Evolutionary conservation across 345 rosid genomes (phyloP), one percentile per base, ranked within the genome.

Genomic region (Balakata baccata): DNA sequence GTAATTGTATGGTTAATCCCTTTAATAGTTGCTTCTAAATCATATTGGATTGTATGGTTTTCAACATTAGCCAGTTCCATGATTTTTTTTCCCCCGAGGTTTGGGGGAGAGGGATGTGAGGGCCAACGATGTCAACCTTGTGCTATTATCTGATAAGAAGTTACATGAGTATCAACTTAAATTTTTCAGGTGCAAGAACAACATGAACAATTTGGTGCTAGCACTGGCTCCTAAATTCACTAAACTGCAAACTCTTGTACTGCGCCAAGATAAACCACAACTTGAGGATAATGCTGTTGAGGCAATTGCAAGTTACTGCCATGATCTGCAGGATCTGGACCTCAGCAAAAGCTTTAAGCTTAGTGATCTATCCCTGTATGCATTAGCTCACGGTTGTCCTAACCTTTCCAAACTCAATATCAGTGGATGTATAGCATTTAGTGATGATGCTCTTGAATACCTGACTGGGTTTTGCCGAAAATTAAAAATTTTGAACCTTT

Each of bases 281-380:
- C 96, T 95, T 7, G 90, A 89, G 81, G 96, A 95, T 74, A 78
- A 78, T 75, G 93, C 97, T 14, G 86, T 95, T 41, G 90, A 90
- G 81, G 83, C 87, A n/a, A 88, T 95, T 74, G 92, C 98, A 66
- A 87, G 74, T 68, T 78, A 80, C 81, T 95, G 99, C 70, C 92
- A 78, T 78, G 97, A 92, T 75, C 78, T 95, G 79, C 91, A 81
- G 83, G 96, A 88, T 66, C 88, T 95, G 78, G 99, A 95, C 77
- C 93, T 95, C 45, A 95, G 99, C 85, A 95, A 91, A 85, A 95
- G 99, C 88, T 91, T 90, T 80, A 95, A 80, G 80, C 97, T 95
- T 25, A 85, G 84, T 22, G 98, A 91, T 71, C 72, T 68, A 66
- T 87, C 98, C 45, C 83, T 95, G 51, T 78, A 80, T 81, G 89